Base-by-base conservation (phyloP, 148 eudicot genomes). In the Diospyros kaki region DNA sequence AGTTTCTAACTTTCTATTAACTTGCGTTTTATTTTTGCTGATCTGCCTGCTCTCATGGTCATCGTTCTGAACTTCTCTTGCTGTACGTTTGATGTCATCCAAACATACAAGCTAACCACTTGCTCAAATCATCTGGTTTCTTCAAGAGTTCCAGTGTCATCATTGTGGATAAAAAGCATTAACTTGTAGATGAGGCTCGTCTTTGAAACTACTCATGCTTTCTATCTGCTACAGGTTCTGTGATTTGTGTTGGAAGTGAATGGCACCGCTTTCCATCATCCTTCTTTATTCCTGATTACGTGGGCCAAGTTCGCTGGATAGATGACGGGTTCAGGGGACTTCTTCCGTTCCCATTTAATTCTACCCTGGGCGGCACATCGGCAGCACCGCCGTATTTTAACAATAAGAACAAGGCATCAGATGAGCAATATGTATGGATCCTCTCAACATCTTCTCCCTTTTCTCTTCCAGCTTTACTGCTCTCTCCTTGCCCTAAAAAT, bases 211-310 rank as follows among this genome's bases (percentile, higher is more conserved):
- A 28, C 28, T 28, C 28, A 28, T 28, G 28, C 28, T 28, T 28
- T 28, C 28, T 28, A 28, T 28, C 28, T 28, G 28, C 28, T 73
- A 48, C 88, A 96, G 99, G 97, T 80, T 86, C 99, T 54, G 89
- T 90, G 38, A 77, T 96, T 50, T 96, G 99, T 77, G 94, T 96
- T 83, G 99, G 99, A 78, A 86, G 98, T 82, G 99, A 96, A 78
- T 96, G 99, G 99, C 99, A 96, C 74, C 83, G 99, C 40, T 96
- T 83, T 72, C 97, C 99, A 60, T 93, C 99, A 71, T 96, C 99
- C n/a, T 96, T 96, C 74, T 91, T 96, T 71, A 72, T 96, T 65
- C 99, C 99, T 60, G 98, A 93, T 70, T 86, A 96, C 58, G 79
- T 93, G 51, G 82, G 78, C 59, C 80, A 96, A 85, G 99, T 96